These are phyloP conservation scores for Starmerella potacharoeniae DNA, from an alignment of 805 yeast species.

Conservation along the genomic window DNA sequence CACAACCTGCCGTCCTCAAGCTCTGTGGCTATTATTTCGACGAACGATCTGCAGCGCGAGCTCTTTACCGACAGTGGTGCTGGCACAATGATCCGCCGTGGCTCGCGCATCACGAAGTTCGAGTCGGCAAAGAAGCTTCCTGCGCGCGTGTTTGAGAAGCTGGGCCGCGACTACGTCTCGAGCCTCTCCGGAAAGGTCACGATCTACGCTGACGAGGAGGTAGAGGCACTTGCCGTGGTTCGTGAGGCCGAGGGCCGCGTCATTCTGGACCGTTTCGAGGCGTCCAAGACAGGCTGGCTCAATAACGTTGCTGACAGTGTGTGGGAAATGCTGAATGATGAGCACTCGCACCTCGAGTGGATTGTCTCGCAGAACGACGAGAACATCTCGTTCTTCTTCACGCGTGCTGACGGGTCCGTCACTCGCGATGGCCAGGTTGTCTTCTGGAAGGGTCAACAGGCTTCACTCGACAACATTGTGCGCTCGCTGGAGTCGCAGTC, in stretches of 20 bases:
- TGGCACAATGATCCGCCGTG: conserved; percentile 95
- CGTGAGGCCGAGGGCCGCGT: conserved; percentile 44
- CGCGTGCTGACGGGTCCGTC: conserved; percentile 88
- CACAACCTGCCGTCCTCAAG: conserved; percentile 93
- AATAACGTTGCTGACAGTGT: conserved; percentile 94
- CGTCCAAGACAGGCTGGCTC: conserved; percentile 89
- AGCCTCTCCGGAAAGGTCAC: conserved; percentile 62
- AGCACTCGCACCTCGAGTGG: conserved; percentile 72
- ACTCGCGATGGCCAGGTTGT: conserved; percentile 77
- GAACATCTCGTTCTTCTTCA: conserved; percentile 83
- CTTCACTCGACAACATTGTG: conserved; percentile 41
- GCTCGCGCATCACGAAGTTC: conserved; percentile 67
- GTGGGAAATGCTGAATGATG: conserved; percentile 68
- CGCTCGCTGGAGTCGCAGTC: neutral
- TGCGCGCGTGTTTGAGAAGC: conserved; percentile 63
- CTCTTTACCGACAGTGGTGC: conserved; percentile 98
- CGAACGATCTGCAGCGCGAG: conserved; percentile 90
- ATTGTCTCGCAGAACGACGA: conserved; percentile 80
- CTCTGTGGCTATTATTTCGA: conserved; percentile 94
- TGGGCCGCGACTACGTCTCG: conserved; percentile 71
- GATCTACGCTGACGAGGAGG: conserved; percentile 71
- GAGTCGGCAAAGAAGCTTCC: conserved; percentile 40
- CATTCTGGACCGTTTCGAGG: conserved; percentile 70
- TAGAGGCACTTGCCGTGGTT: conserved; percentile 87
- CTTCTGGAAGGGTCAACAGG: conserved; percentile 85